Evolutionary conservation across 2,329 filamentous ascomycete genomes (phyloP).

Genomic region (Sarocladium brachiariae): DNA sequence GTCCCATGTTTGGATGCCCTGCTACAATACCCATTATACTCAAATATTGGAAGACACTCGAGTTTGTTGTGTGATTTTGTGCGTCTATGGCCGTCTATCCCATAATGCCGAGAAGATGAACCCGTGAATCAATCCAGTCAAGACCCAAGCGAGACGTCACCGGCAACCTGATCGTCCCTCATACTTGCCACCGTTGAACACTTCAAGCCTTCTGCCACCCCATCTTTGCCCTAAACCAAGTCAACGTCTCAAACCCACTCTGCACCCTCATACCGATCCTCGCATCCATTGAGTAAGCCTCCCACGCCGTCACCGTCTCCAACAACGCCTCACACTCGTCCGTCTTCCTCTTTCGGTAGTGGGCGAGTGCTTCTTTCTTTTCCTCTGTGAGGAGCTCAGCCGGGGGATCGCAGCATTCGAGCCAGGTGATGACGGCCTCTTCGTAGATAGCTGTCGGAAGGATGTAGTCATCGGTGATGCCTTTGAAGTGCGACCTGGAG

Average conservation of each 20-base stretch:
- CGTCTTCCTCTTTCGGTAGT: constrained; percentile 40
- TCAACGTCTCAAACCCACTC: constrained; percentile 59
- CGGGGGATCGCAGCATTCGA: constrained; percentile 46
- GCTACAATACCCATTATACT: too few relatives aligned
- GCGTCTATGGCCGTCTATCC: not conserved
- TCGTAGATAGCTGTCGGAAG: constrained; percentile 78
- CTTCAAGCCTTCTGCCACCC: constrained; percentile 18
- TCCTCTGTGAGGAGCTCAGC: constrained; percentile 25
- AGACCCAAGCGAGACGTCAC: too few relatives aligned
- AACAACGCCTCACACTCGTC: constrained; percentile 58
- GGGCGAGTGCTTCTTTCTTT: constrained; percentile 16
- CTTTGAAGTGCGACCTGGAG: constrained; percentile 50
- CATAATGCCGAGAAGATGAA: not conserved
- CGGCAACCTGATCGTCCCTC: too few relatives aligned
- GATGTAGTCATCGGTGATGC: constrained; percentile 60
- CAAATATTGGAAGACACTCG: too few relatives aligned
- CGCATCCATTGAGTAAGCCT: constrained; percentile 65
- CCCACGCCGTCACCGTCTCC: constrained; percentile 63
- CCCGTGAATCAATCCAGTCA: not conserved
- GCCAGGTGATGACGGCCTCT: constrained; percentile 75
- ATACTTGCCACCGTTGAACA: too few relatives aligned
- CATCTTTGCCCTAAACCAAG: constrained; percentile 43
- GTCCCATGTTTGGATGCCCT: too few relatives aligned
- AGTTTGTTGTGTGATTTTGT: not conserved
- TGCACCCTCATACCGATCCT: constrained; percentile 68